phyloP scores from a whole-genome alignment of 148 eudicot genomes.

The Beta vulgaris region DNA sequence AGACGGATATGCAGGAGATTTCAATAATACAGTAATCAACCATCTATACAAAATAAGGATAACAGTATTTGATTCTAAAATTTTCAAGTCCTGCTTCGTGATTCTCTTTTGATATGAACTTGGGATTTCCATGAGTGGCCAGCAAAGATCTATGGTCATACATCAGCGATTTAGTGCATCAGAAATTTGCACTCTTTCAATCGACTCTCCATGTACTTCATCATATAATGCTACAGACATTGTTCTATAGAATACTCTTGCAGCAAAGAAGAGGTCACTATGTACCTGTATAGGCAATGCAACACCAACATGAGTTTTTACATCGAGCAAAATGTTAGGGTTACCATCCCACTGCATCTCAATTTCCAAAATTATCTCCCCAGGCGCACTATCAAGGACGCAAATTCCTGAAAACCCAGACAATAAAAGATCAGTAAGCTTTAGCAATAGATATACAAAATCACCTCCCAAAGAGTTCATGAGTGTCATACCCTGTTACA shows the following conservation, averaged over 20 bases:
- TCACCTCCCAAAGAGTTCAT: neutral
- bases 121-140: neutral
- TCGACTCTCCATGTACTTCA: neutral
- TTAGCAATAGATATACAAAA: neutral
- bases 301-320: constrained; percentile 69
- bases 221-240: neutral
- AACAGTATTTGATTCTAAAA: neutral
- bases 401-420: constrained; percentile 49
- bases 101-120: neutral
- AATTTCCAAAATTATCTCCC: constrained; percentile 69
- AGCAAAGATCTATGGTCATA: neutral
- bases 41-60: neutral
- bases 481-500: neutral
- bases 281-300: constrained; percentile 76
- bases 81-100: neutral
- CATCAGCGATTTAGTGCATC: neutral
- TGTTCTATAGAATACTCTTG: neutral
- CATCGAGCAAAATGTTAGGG: constrained; percentile 65
- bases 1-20: neutral
- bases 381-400: constrained; percentile 54
- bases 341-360: constrained; percentile 96
- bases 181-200: neutral
- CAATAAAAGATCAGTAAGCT: neutral
- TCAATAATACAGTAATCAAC: neutral
- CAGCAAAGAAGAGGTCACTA: constrained; percentile 2